Evolutionary conservation across 768 basidiomycete genomes (phyloP), one percentile per base, ranked within the genome.

Genomic region (Tulasnella calospora): DNA sequence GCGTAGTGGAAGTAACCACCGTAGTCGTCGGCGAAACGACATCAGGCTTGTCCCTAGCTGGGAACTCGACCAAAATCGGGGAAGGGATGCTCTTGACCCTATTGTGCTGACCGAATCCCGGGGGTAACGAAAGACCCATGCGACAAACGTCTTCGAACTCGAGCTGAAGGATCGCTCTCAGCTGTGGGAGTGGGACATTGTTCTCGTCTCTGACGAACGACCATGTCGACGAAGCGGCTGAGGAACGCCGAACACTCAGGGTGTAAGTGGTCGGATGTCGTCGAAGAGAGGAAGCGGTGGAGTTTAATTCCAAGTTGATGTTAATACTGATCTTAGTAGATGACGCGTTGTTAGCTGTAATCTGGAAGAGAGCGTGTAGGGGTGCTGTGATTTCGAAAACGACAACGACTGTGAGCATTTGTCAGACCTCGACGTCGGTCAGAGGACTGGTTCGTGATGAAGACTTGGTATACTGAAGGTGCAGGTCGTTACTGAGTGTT

Each of bases 281-380:
- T 5, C 47, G 30, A 36, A 47, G 38, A 9, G 38, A 51, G 10
- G 73, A 21, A 5, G 46, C 10, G 40, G 73, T 33, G 9, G 73
- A 74, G 8, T 3, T 17, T 13, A 51, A 17, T 15, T 74, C 41
- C 73, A 51, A 35, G 27, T 41, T 21, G 19, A 44, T 74, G 51
- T 13, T 74, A 40, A 51, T 35, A 40, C 35, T 74, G 46, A 44
- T 74, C 33, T 23, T n/a, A 7, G 30, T 74, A 36, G 41, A 57
- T 5, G 36, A 36, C 12, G 69, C 57, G 13, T 67, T 40, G 27
- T 36, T 77, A 27, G 36, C 71, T 19, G 67, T 77, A 15, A 70
- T 67, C 23, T 77, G 69, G 69, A 70, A 77, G 23, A 77, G 40
- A 13, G 76, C 36, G 46, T 71, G 57, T 15, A 61, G 76, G 23